phyloP scores from a whole-genome alignment of 2,329 filamentous ascomycete species.

The Huntiella abstrusa region DNA sequence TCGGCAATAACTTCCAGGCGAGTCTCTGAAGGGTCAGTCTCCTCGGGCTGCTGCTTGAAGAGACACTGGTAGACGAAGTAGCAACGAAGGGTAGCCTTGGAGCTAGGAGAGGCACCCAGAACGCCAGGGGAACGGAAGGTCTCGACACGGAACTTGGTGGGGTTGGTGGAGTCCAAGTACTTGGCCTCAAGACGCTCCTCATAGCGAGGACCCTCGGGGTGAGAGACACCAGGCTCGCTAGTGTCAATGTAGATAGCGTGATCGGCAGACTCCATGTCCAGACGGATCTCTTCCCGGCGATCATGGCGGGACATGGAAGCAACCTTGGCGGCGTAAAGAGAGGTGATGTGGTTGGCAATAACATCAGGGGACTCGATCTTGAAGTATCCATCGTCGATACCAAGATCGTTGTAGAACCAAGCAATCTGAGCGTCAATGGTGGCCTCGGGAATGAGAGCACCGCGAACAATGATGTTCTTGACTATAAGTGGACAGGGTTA shows the following conservation, averaged over 20 bases:
- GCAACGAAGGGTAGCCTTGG: conserved; percentile 74
- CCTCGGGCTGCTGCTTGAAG: conserved; percentile 56
- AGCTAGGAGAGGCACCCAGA: conserved; percentile 45
- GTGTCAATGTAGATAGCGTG: conserved; percentile 99
- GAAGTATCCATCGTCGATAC: conserved; percentile 98
- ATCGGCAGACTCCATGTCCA: conserved; percentile 87
- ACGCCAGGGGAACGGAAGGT: conserved; percentile 84
- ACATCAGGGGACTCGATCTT: conserved; percentile 70
- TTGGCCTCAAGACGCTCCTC: conserved; percentile 88
- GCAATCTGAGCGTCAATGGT: conserved; percentile 71
- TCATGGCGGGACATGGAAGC: conserved; percentile 85
- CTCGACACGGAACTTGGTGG: conserved; percentile 75
- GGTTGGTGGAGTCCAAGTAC: conserved; percentile 68
- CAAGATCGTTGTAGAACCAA: conserved; percentile 96
- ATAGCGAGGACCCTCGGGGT: conserved; percentile 66
- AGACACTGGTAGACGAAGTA: conserved; percentile 98
- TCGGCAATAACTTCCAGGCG: conserved; percentile 83
- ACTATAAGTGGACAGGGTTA: conserved; percentile 29
- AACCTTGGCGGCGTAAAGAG: conserved; percentile 90
- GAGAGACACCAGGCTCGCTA: conserved; percentile 67
- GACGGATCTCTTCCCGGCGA: conserved; percentile 79
- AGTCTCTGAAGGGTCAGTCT: conserved; percentile 60
- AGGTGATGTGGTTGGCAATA: conserved; percentile 87
- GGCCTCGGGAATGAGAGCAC: conserved; percentile 68
- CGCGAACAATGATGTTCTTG: conserved; percentile 58